Evolutionary conservation across 495 filamentous ascomycete species (phyloP).

Genomic region (Penicillium cinerascens): DNA sequence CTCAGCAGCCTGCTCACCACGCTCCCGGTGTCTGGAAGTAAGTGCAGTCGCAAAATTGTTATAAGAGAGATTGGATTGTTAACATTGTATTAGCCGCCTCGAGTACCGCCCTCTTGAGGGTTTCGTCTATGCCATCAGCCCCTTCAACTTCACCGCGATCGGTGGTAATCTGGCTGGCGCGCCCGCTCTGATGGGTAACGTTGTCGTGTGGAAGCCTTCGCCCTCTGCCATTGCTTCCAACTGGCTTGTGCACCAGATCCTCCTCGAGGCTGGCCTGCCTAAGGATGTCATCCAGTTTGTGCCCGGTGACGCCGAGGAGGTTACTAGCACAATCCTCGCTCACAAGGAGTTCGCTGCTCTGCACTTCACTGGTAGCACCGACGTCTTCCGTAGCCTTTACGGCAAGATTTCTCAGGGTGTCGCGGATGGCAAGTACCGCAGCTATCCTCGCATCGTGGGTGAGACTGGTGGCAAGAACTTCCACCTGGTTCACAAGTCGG

Average conservation of each 20-base stretch:
- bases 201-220: constrained; percentile 85
- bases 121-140: constrained; percentile 81
- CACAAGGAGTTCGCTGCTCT: constrained; percentile 72
- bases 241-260: constrained; percentile 77
- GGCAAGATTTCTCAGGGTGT: constrained; percentile 71
- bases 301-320: constrained; percentile 72
- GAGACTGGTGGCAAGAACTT: constrained; percentile 92
- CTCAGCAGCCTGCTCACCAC: constrained; percentile 76
- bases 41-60: constrained; percentile 9
- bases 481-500: constrained; percentile 72
- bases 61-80: neutral
- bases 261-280: constrained; percentile 78
- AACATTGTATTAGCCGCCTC: constrained; percentile 46
- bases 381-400: constrained; percentile 77
- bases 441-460: constrained; percentile 79
- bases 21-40: constrained; percentile 75
- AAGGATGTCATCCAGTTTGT: constrained; percentile 80
- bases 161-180: constrained; percentile 73
- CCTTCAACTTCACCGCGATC: constrained; percentile 90
- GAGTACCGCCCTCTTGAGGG: constrained; percentile 83
- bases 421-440: constrained; percentile 65
- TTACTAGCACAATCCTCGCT: constrained; percentile 66
- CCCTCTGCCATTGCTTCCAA: constrained; percentile 72
- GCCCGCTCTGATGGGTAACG: constrained; percentile 79
- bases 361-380: constrained; percentile 79